Evolutionary conservation across 805 yeast genomes (phyloP), one percentile per base, ranked within the genome.

Genomic region (Zygosaccharomyces gambellarensis): DNA sequence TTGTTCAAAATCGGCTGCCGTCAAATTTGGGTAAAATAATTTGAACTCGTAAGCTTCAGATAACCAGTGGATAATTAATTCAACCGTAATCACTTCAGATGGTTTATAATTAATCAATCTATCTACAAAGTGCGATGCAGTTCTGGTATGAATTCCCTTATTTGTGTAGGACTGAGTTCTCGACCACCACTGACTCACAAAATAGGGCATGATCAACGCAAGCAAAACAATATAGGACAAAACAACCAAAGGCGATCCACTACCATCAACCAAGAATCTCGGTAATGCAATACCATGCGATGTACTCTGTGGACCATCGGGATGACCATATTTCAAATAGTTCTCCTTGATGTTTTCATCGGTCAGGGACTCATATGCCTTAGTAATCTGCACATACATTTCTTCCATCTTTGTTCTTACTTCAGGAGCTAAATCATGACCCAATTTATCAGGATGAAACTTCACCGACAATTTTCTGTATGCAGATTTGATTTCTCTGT

Each of bases 251-350:
- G 84, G 78, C 4, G 95, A 83, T 21, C 83, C 82, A 50, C 82
- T 76, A 39, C 95, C 90, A 55, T 89, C 96, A 28, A 95, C 87
- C 53, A 94, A 75, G 70, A 87, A 89, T 64, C 85, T 83, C 29
- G 99, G 99, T 56, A 94, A 71, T 0, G 98, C 99, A 67, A 94
- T 90, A 53, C 99, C 99, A 65, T 89, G 97, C 19, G 85, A 73
- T 17, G 85, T 77, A 25, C 87, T 87, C 68, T 88, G 96, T 38
- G 95, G 96, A 39, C 99, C 99, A 71, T 94, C 99, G 4, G 99
- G 99, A 65, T 95, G 96, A 44, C 99, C 99, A 62, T 85, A 94
- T 59, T 80, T 83, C 60, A 84, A 72, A 67, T 79, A 90, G 65
- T 94, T 94, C 58, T 87, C 87, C 60, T 81, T 85, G 3, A 87